Conservation (phyloP, 768 basidiomycete genomes). For the Peribolospora kevripleyi region DNA sequence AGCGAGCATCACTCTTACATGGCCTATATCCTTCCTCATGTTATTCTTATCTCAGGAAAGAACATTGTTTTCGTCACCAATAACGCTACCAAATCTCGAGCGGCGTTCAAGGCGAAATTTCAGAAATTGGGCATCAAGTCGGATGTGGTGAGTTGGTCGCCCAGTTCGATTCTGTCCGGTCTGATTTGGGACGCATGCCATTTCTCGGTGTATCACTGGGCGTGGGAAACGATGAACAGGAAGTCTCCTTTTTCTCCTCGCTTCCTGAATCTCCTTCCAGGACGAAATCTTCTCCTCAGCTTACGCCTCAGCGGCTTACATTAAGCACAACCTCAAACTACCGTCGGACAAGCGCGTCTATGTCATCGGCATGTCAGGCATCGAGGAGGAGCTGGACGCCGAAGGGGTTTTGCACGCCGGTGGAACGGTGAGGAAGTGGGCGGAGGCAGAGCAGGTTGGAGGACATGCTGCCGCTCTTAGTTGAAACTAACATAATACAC, state of each 20-base stretch:
- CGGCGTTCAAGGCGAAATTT: conserved; percentile 69
- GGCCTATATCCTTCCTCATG: not conserved
- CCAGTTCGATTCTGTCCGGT: not conserved
- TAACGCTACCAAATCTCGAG: conserved; percentile 82
- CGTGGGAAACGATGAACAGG: not conserved
- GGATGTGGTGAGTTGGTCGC: conserved; percentile 38
- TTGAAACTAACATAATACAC: not conserved
- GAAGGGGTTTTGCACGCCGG: conserved; percentile 62
- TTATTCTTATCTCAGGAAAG: conserved; percentile 32
- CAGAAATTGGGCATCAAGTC: conserved; percentile 68
- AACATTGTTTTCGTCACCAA: conserved; percentile 80
- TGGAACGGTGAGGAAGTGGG: conserved; percentile 41
- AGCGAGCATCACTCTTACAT: not conserved
- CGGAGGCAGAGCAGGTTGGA: not conserved
- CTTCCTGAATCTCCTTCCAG: conserved; percentile 22
- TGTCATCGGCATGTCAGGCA: conserved; percentile 71
- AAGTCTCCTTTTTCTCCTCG: not conserved
- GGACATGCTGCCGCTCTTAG: too few relatives aligned
- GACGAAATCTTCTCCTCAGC: conserved; percentile 94
- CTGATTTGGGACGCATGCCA: too few relatives aligned
- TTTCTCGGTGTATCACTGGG: too few relatives aligned
- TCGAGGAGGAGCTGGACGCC: conserved; percentile 76
- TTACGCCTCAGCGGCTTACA: conserved; percentile 56
- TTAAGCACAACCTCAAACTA: conserved; percentile 68
- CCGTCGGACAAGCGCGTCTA: conserved; percentile 83